phyloP scores from a whole-genome alignment of 2,329 filamentous ascomycete genomes.

The Pseudopyrenochaeta lycopersici region DNA sequence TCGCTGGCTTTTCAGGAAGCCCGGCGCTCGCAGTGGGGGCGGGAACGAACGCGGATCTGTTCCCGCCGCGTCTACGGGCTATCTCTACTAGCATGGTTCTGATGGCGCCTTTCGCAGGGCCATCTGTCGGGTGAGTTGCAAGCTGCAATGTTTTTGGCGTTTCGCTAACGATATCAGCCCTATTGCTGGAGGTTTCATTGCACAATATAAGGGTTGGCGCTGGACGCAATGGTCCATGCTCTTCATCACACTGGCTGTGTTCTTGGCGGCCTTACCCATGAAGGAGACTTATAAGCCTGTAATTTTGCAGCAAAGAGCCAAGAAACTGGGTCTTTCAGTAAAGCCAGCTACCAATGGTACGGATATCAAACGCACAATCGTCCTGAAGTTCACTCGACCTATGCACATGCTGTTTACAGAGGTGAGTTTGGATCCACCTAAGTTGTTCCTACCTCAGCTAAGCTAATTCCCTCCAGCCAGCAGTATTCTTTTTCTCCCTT shows the following conservation, averaged over 20 bases:
- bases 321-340: conserved; percentile 37
- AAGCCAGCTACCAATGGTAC: conserved; percentile 16
- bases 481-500: conserved; percentile 45
- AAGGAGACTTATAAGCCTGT: conserved; percentile 65
- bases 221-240: conserved; percentile 57
- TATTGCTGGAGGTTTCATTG: conserved; percentile 55
- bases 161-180: conserved; percentile 34
- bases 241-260: conserved; percentile 50
- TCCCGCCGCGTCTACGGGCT: conserved; percentile 42
- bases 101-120: conserved; percentile 53
- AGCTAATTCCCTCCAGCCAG: conserved; percentile 26
- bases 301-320: conserved; percentile 53
- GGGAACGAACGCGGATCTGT: conserved; percentile 54
- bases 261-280: conserved; percentile 53
- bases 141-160: too few species aligned
- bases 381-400: conserved; percentile 60
- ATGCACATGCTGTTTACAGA: conserved; percentile 55
- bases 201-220: conserved; percentile 57
- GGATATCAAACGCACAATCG: conserved; percentile 36
- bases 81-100: conserved; percentile 48
- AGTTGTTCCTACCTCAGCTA: neutral
- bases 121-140: conserved; percentile 46
- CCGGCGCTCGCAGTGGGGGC: conserved; percentile 59
- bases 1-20: conserved; percentile 76
- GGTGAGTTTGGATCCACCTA: conserved; percentile 19